These are phyloP conservation scores for Penicillium sp. DNA, from an alignment of 2,329 filamentous ascomycete genomes.

Conservation along the genomic window DNA sequence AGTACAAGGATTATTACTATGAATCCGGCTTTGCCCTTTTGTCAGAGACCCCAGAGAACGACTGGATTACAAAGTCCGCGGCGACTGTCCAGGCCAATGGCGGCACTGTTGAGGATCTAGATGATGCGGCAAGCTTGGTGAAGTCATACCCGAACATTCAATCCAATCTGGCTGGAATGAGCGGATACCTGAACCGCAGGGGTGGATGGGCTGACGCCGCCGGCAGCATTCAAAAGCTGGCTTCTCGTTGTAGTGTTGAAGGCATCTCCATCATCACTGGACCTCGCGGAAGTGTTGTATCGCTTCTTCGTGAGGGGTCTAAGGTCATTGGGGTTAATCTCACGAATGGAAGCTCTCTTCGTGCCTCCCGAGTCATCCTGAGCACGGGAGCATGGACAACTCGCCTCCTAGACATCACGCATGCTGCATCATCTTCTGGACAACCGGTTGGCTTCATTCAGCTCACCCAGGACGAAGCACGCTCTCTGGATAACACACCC, in stretches of 20 bases:
- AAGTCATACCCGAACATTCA: conserved; percentile 36
- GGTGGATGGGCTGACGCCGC: conserved; percentile 85
- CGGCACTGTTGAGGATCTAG: conserved; percentile 46
- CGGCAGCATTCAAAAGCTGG: conserved; percentile 50
- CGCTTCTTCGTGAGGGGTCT: conserved; percentile 35
- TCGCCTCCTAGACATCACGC: conserved; percentile 73
- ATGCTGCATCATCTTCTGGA: conserved; percentile 76
- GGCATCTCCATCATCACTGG: conserved; percentile 55
- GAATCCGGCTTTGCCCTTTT: conserved; percentile 40
- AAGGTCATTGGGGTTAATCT: conserved; percentile 65
- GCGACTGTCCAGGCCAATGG: conserved; percentile 48
- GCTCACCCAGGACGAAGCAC: conserved; percentile 71
- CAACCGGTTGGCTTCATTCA: conserved; percentile 78
- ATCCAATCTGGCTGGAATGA: conserved; percentile 70
- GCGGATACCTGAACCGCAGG: conserved; percentile 64
- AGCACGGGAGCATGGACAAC: conserved; percentile 86
- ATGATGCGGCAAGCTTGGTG: conserved; percentile 41
- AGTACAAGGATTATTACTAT: conserved; percentile 43
- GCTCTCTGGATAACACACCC: conserved; percentile 65
- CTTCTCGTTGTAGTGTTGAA: conserved; percentile 34
- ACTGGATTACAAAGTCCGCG: conserved; percentile 36
- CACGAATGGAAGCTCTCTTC: conserved; percentile 53
- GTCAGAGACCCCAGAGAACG: conserved; percentile 34
- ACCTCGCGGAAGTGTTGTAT: conserved; percentile 35
- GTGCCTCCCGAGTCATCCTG: conserved; percentile 74